A percentile compares a stretch with the other conserved stretches of the same genome.
phyloP scores from a whole-genome alignment of 345 rosid species.

The Rhodomyrtus tomentosa region DNA sequence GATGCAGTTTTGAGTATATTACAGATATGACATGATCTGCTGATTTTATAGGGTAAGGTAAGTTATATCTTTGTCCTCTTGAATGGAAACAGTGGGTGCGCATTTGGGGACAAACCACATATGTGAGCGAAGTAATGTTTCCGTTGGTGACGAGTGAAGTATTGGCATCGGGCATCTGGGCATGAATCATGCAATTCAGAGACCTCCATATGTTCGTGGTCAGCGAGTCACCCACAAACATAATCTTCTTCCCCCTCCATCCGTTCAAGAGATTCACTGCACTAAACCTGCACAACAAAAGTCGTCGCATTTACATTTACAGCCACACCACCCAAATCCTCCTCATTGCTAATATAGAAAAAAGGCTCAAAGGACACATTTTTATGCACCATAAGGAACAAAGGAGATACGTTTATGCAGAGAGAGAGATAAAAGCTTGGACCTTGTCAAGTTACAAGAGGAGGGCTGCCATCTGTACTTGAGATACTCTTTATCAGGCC shows the following conservation, averaged over 20 bases:
- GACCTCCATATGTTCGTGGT: slow-evolving; percentile 77
- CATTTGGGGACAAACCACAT: slow-evolving; percentile 26
- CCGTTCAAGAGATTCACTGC: slow-evolving; percentile 60
- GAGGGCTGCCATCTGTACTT: slow-evolving; percentile 57
- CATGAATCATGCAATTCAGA: slow-evolving; percentile 50
- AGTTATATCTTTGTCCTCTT: not conserved
- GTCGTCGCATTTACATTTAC: not conserved
- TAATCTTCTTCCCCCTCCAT: slow-evolving; percentile 87
- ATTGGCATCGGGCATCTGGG: slow-evolving; percentile 62
- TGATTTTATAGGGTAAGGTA: not conserved
- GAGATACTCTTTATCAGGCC: slow-evolving; percentile 35
- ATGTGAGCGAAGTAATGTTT: slow-evolving; percentile 46
- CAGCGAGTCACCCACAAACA: slow-evolving; percentile 97
- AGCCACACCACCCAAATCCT: not conserved
- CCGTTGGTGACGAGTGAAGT: slow-evolving; percentile 23
- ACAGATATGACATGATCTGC: not conserved
- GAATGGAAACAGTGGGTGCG: not conserved
- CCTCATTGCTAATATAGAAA: not conserved
- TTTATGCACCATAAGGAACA: not conserved
- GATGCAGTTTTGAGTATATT: not conserved
- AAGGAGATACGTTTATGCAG: too few species aligned
- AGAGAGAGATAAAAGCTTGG: not conserved
- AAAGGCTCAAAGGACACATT: not conserved
- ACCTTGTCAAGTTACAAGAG: slow-evolving; percentile 44
- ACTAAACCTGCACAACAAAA: slow-evolving; percentile 45